Evolutionary conservation across 2,329 filamentous ascomycete species (phyloP), one percentile per base, ranked within the genome.

Genomic region (Aureobasidium namibiae): DNA sequence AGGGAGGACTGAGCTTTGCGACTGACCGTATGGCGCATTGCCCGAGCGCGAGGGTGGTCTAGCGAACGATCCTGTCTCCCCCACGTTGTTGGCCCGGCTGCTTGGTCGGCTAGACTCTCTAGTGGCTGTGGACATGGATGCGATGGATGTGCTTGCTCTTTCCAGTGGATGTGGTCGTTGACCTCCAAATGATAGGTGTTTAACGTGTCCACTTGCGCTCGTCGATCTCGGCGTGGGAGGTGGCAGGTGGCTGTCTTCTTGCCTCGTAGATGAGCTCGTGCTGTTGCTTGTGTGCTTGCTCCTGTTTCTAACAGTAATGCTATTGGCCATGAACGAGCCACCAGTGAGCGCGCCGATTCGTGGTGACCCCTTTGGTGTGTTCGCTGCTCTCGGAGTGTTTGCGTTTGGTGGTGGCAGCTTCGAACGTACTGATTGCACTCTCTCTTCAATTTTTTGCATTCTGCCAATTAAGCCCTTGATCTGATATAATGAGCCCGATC

Each of bases 371-470:
- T 60, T 59, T 7, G 61, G 50, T 33, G 66, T 83, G 23, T 92
- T 90, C n/a, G 91, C 95, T 4, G 82, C 81, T 49, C 87, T 85
- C 18, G 92, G 90, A 4, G 92, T 91, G 0, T 88, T 94, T 58
- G 79, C 81, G 8, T 84, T 80, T 2, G 92, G 90, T 1, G 88
- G 90, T 2, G 94, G 94, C 21, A 99, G 82, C 74, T 94, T 96
- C 39, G 92, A 96, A 65, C 91, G 86, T 18, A 88, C 94, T 24
- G 87, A 90, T 62, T 97, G 91, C 10, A 99, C 92, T 45, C 94
- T 84, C 63, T 94, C 90, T 72, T 97, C 94, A 62, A 99, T 85
- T 65, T 90, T 89, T 74, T 96, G 90, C 91, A 97, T 96, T 75
- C 97, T 94, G 29, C 90, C 92, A 61, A 95, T 96, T 64, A 99